These are phyloP conservation scores for Boletellus sp. DNA, from an alignment of 1,284 basidiomycete genomes.

Conservation along the genomic window DNA sequence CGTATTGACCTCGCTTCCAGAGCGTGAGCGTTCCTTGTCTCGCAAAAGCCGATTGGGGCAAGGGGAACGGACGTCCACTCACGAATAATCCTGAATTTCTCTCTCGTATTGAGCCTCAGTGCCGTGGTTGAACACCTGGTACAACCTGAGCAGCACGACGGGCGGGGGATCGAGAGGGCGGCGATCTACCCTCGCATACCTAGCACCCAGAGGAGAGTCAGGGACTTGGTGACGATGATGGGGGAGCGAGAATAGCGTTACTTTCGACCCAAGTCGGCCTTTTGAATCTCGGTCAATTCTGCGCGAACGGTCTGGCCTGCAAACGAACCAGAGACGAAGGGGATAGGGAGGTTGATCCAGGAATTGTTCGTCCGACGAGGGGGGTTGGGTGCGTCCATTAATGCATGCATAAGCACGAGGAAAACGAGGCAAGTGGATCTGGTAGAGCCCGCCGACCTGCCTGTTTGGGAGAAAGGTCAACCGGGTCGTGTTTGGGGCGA, in stretches of 20 bases:
- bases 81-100: conserved; percentile 48
- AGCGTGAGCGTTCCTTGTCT: conserved; percentile 3
- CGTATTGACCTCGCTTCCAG: conserved; percentile 40
- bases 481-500: conserved; percentile 17
- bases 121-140: conserved; percentile 40
- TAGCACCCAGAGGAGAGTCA: conserved; percentile 21
- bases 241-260: conserved; percentile 26
- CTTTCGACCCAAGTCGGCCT: conserved; percentile 65
- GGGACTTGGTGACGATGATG: not conserved
- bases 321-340: conserved; percentile 58
- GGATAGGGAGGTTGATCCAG: conserved; percentile 43
- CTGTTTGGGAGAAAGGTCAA: conserved; percentile 5
- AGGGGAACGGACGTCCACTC: conserved; percentile 14
- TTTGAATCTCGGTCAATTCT: conserved; percentile 59
- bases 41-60: not conserved
- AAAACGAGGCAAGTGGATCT: not conserved
- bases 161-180: conserved; percentile 64
- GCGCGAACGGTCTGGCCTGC: conserved; percentile 55
- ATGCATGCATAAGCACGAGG: conserved; percentile 20
- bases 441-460: conserved; percentile 10
- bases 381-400: conserved; percentile 13
- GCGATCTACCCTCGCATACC: conserved; percentile 58
- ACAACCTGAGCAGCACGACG: conserved; percentile 53
- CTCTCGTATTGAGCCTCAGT: conserved; percentile 39
- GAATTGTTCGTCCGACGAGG: conserved; percentile 30